A percentile compares a stretch with the other conserved stretches of the same genome.
These are phyloP conservation scores for Sutorius eximius DNA, from an alignment of 1,284 basidiomycete species.

Conservation along the genomic window DNA sequence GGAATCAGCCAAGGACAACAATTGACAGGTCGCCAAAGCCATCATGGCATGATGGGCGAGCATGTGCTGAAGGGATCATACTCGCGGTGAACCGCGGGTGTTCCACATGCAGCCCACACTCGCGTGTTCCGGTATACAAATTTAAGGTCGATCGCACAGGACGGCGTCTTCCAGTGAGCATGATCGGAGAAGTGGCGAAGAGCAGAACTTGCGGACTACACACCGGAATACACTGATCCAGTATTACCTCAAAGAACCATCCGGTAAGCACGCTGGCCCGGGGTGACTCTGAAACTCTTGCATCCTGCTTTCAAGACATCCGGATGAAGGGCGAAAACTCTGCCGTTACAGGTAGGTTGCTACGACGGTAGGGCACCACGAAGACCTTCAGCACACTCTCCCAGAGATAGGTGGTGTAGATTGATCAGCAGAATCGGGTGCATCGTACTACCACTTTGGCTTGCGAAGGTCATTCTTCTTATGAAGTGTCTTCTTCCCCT, in stretches of 20 bases:
- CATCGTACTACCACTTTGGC: conserved; percentile 60
- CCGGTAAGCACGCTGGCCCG: neutral
- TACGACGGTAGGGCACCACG: neutral
- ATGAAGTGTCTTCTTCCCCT: conserved; percentile 72
- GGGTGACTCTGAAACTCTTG: neutral
- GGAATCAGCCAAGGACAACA: neutral
- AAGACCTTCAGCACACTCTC: neutral
- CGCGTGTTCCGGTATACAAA: neutral
- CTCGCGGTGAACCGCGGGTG: neutral
- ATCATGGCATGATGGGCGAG: neutral
- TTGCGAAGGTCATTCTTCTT: conserved; percentile 64
- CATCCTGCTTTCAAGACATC: neutral
- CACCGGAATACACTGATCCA: neutral
- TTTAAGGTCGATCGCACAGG: neutral
- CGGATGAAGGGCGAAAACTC: neutral
- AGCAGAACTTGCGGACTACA: conserved; percentile 7
- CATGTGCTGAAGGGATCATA: neutral
- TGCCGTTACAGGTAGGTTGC: neutral
- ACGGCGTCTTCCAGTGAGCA: conserved; percentile 10
- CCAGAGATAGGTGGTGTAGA: conserved; percentile 5
- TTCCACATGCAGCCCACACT: neutral
- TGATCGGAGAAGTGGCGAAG: conserved; percentile 17
- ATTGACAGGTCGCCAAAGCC: neutral
- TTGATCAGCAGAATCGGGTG: conserved; percentile 18
- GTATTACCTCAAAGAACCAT: conserved; percentile 15